Evolutionary conservation across 768 basidiomycete genomes (phyloP), one percentile per base, ranked within the genome.

Genomic region (Pulveroboletus frians): DNA sequence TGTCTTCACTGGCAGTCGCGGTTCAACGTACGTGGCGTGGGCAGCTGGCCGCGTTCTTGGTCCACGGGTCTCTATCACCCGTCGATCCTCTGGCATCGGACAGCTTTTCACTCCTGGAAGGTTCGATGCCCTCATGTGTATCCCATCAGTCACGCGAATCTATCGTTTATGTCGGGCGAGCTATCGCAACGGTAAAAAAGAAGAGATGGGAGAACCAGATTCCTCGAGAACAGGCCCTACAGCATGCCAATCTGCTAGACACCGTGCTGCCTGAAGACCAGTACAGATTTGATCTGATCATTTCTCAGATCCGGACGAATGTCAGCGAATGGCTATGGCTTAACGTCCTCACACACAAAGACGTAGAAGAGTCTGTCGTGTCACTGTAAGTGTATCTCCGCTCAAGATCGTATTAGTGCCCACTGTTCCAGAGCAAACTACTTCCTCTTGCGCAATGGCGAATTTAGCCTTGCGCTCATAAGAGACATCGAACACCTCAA

Each of bases 301-400:
- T 96, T 31, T 71, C 79, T 15, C 80, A 84, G 51, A 88, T 93
- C 32, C 73, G 92, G 50, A 84, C 77, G 1, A 83, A 85, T 49
- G 79, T 94, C 43, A 88, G 91, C 62, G 93, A 96, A 73, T 96
- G 92, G 92, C 73, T 96, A 1, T 96, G 92, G 93, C 67, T 82
- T 20, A 91, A 93, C 60, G 85, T 95, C 32, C 72, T 96, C 44
- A 94, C 91, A 2, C 77, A 77, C 59, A 78, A 80, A 56, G 90
- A 92, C 53, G 85, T 94, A 1, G 84, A 87, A 54, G 85, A 86
- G 20, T 85, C 92, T 0, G 81, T 95, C 17, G 82, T 92, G 57
- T 87, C 89, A 11, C 64, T 94, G 92, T 92, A 67, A 64, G 88
- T 69, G 1, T 27, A 29, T 36, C 38, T 40, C 35, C 47, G 18